Evolutionary conservation across 2,329 filamentous ascomycete species (phyloP).

Genomic region (Colletotrichum ledebouriae): DNA sequence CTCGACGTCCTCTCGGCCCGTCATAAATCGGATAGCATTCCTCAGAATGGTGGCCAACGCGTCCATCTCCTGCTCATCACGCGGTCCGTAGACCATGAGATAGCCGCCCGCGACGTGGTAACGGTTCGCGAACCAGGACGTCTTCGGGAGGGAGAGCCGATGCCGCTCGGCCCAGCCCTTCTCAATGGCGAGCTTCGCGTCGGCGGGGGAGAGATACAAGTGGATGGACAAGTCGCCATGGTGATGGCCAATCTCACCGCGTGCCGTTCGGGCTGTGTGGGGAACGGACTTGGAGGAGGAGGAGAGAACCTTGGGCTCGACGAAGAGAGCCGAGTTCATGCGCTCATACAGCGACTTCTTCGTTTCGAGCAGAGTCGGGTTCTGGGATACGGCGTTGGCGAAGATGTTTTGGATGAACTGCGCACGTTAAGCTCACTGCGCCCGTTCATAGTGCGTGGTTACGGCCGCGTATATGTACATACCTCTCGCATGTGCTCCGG

Average conservation of each 20-base stretch:
- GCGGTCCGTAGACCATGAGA: constrained; percentile 57
- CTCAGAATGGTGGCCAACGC: constrained; percentile 37
- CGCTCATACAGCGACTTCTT: constrained; percentile 51
- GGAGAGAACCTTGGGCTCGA: constrained; percentile 9
- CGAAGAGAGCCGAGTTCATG: constrained; percentile 48
- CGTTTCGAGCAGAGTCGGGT: constrained; percentile 48
- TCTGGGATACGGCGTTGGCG: constrained; percentile 44
- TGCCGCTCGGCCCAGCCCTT: constrained; percentile 58
- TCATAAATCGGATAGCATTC: constrained; percentile 32
- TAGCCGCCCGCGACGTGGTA: constrained; percentile 49
- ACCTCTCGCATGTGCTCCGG: constrained; percentile 37
- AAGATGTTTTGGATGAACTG: constrained; percentile 34
- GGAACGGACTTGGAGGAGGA: background rate
- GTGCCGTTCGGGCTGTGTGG: background rate
- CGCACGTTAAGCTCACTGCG: background rate
- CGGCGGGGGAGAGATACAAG: constrained; percentile 53
- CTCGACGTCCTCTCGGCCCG: constrained; percentile 20
- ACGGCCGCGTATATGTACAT: too few relatives aligned
- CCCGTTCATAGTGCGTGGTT: too few relatives aligned
- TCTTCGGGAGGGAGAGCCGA: constrained; percentile 48
- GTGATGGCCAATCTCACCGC: constrained; percentile 54
- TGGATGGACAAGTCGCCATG: constrained; percentile 57
- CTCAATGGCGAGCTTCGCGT: constrained; percentile 52
- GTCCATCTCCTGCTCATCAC: constrained; percentile 52
- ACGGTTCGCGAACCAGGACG: background rate